A percentile compares a stretch with the other conserved stretches of the same genome.
phyloP scores from a whole-genome alignment of 2,329 filamentous ascomycete species.

The Cordyceps pruinosa region DNA sequence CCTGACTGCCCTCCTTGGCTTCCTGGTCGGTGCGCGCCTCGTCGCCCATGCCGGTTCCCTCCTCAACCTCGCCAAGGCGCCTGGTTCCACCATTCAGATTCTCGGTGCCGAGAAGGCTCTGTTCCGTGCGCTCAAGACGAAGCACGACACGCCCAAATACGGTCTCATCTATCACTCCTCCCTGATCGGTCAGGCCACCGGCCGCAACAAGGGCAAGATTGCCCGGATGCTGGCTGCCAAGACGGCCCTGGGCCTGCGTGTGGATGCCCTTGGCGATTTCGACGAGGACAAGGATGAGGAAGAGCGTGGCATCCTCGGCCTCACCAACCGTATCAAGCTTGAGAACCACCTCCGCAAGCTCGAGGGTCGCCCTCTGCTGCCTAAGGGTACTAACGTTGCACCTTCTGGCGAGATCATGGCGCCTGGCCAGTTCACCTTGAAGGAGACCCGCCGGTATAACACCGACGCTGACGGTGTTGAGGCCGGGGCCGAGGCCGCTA shows the following conservation, averaged over 20 bases:
- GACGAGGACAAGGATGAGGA: slow-evolving; percentile 75
- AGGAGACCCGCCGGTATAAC: slow-evolving; percentile 92
- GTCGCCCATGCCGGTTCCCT: slow-evolving; percentile 93
- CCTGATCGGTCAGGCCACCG: slow-evolving; percentile 91
- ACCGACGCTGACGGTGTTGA: slow-evolving; percentile 80
- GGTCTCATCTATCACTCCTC: slow-evolving; percentile 90
- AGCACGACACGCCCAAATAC: slow-evolving; percentile 98
- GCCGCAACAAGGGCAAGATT: slow-evolving; percentile 99
- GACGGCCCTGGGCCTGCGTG: slow-evolving; percentile 84
- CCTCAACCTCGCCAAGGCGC: slow-evolving; percentile 89
- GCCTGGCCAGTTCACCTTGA: slow-evolving; percentile 80
- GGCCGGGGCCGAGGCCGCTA: slow-evolving; percentile 45
- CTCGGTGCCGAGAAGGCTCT: slow-evolving; percentile 97
- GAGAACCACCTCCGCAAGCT: slow-evolving; percentile 70
- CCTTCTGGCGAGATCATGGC: slow-evolving; percentile 60
- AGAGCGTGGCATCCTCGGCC: slow-evolving; percentile 75
- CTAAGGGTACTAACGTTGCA: slow-evolving; percentile 66
- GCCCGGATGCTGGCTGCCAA: slow-evolving; percentile 93
- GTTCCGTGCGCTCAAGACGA: slow-evolving; percentile 97
- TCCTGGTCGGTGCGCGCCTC: slow-evolving; percentile 86
- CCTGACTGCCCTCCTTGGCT: slow-evolving; percentile 85
- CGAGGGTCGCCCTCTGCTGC: slow-evolving; percentile 83
- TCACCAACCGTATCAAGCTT: slow-evolving; percentile 62
- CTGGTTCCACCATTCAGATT: slow-evolving; percentile 94
- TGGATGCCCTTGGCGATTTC: slow-evolving; percentile 62